Percentiles rank a stretch among this genome's conserved stretches.
Evolutionary conservation across 306 rosid species (phyloP).

Genomic region (Cucurbita pepo): DNA sequence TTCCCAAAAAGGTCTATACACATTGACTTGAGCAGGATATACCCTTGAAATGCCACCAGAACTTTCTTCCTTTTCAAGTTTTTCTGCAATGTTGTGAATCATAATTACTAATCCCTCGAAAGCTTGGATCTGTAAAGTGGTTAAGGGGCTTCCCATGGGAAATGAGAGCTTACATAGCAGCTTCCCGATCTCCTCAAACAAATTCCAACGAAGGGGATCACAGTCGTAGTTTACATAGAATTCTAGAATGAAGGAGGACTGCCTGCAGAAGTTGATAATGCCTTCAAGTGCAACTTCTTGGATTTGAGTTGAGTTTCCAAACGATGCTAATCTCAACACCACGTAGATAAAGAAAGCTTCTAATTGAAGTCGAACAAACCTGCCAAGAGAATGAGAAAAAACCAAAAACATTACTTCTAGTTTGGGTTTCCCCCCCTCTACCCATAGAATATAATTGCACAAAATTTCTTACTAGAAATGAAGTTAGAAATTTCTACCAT

Average conservation of each 20-base stretch:
- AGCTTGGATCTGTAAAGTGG: slow-evolving; percentile 53
- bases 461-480: too few relatives aligned
- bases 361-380: slow-evolving; percentile 60
- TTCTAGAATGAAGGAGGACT: slow-evolving; percentile 51
- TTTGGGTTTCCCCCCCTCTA: not conserved
- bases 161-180: slow-evolving; percentile 75
- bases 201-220: slow-evolving; percentile 45
- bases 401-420: not conserved
- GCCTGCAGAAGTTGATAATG: slow-evolving; percentile 71
- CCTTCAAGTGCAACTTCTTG: slow-evolving; percentile 93
- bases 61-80: slow-evolving; percentile 40
- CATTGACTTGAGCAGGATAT: slow-evolving; percentile 24
- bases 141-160: slow-evolving; percentile 28
- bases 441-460: not conserved
- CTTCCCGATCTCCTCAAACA: slow-evolving; percentile 67
- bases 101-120: slow-evolving; percentile 60
- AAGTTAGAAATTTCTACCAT: too few relatives aligned
- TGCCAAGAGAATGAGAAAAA: slow-evolving; percentile 2
- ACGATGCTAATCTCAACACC: slow-evolving; percentile 35
- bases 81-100: slow-evolving; percentile 77
- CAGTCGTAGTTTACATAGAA: slow-evolving; percentile 60
- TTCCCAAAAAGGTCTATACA: slow-evolving; percentile 63
- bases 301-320: slow-evolving; percentile 38
- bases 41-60: slow-evolving; percentile 19
- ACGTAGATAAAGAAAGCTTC: slow-evolving; percentile 65